Evolutionary conservation across 305 asterid genomes (phyloP), one percentile per base, ranked within the genome.

Genomic region (Andrographis paniculata): DNA sequence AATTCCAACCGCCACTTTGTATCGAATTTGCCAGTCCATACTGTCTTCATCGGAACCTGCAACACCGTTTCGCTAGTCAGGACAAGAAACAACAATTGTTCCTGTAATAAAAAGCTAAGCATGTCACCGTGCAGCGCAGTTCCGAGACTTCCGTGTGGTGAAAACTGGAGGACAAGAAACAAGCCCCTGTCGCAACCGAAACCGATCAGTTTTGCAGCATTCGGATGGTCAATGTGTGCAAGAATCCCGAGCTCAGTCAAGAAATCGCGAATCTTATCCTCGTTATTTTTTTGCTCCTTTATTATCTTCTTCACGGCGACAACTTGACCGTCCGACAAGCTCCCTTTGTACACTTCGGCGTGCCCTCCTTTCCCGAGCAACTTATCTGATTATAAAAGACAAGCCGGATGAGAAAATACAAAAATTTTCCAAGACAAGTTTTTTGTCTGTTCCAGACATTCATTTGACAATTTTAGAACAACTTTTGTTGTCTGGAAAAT

Each of bases 281-380:
- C 95, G 4, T 81, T 80, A 16, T 70, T 84, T 72, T 87, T 91
- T 38, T 77, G 72, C 60, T 63, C 58, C 70, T 79, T 84, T 10
- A 63, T 50, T 22, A 92, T 82, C 61, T 69, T 92, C 75, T 92
- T 92, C 57, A 92, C 97, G 9, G 99, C 99, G 11, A 87, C 92
- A 36, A 75, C 52, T 49, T 84, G 83, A 1, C 97, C 97, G 41
- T 81, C 94, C 4, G 82, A n/a, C 48, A 92, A 65, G 66, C 62
- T 58, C 16, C 99, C 99, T 59, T 71, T 79, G 81, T 79, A 92
- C 62, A 92, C 99, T 69, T 79, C 84, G 27, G 99, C 97, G 56
- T 87, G 95, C n/a, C 99, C 99, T 6, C 97, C 99, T 81, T 84
- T 76, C 43, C 99, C 99, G 28, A 92, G 69, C 72, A 91, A 48